A percentile compares a stretch with the other conserved stretches of the same genome.
Conservation (phyloP, 345 rosid genomes). For the Salix brachista region DNA sequence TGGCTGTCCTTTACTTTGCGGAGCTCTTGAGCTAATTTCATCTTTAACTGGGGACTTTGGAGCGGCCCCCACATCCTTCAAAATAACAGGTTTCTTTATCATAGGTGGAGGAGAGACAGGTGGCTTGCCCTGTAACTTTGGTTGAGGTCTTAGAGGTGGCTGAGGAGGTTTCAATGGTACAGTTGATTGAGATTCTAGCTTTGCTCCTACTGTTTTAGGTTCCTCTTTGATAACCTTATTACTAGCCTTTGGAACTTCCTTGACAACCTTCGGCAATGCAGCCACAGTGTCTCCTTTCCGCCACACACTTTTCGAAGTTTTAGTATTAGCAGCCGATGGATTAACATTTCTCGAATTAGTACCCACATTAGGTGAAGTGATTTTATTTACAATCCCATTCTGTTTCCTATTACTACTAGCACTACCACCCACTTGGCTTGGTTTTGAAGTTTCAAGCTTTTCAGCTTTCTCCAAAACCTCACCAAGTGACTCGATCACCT, state of each 20-base stretch:
- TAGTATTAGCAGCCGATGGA: slow-evolving; percentile 31
- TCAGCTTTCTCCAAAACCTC: slow-evolving; percentile 91
- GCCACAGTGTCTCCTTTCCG: slow-evolving; percentile 79
- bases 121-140: slow-evolving; percentile 70
- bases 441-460: slow-evolving; percentile 57
- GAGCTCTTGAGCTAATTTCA: slow-evolving; percentile 36
- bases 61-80: slow-evolving; percentile 81
- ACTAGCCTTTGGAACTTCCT: slow-evolving; percentile 48
- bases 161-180: slow-evolving; percentile 39
- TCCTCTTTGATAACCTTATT: slow-evolving; percentile 25
- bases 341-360: slow-evolving; percentile 30
- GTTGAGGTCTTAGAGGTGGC: slow-evolving; percentile 65
- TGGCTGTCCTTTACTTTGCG: slow-evolving; percentile 65
- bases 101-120: slow-evolving; percentile 51
- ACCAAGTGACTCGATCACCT: slow-evolving; percentile 75
- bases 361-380: slow-evolving; percentile 24
- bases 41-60: slow-evolving; percentile 34
- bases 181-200: slow-evolving; percentile 35
- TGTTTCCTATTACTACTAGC: slow-evolving; percentile 22
- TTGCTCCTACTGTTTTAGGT: slow-evolving; percentile 24
- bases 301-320: slow-evolving; percentile 93
- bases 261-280: slow-evolving; percentile 53
- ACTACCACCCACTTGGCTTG: background rate
- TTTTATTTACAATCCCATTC: slow-evolving; percentile 31
- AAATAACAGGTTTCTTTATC: slow-evolving; percentile 55